phyloP scores from a whole-genome alignment of 192 early-diverging fungal genomes.

The Gonapodya sp. region DNA sequence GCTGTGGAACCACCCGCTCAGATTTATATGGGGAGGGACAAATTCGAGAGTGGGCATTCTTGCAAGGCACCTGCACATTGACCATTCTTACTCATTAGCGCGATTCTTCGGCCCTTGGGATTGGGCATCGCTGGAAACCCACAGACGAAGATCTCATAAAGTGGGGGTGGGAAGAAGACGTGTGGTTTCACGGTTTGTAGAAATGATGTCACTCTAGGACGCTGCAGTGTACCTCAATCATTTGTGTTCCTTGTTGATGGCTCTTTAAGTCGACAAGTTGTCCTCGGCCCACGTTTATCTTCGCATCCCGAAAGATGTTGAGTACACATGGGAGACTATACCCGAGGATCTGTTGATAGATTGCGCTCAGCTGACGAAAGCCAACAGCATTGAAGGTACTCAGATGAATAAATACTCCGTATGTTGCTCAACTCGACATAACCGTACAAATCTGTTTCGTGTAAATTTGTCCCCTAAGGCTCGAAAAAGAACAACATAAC shows the following conservation, averaged over 20 bases:
- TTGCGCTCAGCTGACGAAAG: conserved; percentile 89
- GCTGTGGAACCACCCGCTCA: conserved; percentile 58
- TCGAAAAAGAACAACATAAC: conserved; percentile 89
- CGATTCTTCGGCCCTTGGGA: background rate
- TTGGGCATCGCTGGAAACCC: background rate
- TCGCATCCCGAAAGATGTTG: conserved; percentile 41
- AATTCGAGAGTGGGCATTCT: conserved; percentile 75
- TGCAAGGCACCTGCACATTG: too few species aligned
- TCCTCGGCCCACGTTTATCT: conserved; percentile 97
- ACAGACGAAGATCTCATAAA: conserved; percentile 87
- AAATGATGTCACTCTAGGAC: background rate
- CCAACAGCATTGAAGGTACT: conserved; percentile 86
- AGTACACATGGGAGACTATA: conserved; percentile 74
- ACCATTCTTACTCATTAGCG: background rate
- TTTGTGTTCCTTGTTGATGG: background rate
- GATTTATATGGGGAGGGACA: conserved; percentile 98
- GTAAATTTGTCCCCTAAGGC: conserved; percentile 26
- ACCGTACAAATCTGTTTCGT: background rate
- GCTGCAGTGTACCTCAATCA: background rate
- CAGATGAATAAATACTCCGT: background rate
- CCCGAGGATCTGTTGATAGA: conserved; percentile 65
- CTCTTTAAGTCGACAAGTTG: conserved; percentile 71
- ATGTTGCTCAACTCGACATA: background rate
- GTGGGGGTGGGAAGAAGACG: conserved; percentile 88
- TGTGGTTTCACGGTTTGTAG: conserved; percentile 39